A percentile compares a stretch with the other conserved stretches of the same genome.
phyloP scores from a whole-genome alignment of 352 stramenopile genomes.

The Phytophthora cactorum region DNA sequence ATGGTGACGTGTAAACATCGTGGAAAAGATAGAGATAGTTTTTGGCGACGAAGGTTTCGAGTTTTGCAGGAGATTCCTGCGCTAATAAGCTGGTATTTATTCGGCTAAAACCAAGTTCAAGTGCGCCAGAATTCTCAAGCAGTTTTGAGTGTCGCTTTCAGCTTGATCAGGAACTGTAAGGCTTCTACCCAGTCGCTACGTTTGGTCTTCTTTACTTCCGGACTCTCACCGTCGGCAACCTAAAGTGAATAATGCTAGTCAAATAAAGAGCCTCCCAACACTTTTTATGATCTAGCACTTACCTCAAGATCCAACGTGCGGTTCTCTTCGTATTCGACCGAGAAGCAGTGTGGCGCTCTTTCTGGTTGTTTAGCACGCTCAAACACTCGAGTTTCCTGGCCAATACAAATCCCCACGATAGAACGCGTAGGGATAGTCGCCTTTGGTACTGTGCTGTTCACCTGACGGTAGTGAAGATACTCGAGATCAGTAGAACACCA shows the following conservation, averaged over 20 bases:
- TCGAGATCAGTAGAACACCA: slow-evolving; percentile 81
- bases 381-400: slow-evolving; percentile 68
- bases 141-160: slow-evolving; percentile 37
- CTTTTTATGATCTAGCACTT: not conserved
- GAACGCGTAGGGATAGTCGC: slow-evolving; percentile 65
- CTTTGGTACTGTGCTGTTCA: slow-evolving; percentile 55
- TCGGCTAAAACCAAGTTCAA: not conserved
- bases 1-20: not conserved
- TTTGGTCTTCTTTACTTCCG: slow-evolving; percentile 66
- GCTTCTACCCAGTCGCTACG: slow-evolving; percentile 73
- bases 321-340: slow-evolving; percentile 13
- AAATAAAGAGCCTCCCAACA: not conserved
- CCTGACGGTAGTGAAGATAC: slow-evolving; percentile 74
- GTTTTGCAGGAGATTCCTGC: not conserved
- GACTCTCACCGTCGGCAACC: slow-evolving; percentile 68
- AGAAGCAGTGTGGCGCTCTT: slow-evolving; percentile 72
- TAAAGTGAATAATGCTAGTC: slow-evolving; percentile 16
- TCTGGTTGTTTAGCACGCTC: slow-evolving; percentile 60
- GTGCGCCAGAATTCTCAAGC: not conserved
- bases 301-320: slow-evolving; percentile 46
- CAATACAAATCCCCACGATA: slow-evolving; percentile 48
- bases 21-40: not conserved
- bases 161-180: slow-evolving; percentile 74
- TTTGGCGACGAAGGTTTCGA: not conserved
- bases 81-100: not conserved